These are phyloP conservation scores for Boletus rubropictus DNA, from an alignment of 768 basidiomycete species.

Conservation along the genomic window DNA sequence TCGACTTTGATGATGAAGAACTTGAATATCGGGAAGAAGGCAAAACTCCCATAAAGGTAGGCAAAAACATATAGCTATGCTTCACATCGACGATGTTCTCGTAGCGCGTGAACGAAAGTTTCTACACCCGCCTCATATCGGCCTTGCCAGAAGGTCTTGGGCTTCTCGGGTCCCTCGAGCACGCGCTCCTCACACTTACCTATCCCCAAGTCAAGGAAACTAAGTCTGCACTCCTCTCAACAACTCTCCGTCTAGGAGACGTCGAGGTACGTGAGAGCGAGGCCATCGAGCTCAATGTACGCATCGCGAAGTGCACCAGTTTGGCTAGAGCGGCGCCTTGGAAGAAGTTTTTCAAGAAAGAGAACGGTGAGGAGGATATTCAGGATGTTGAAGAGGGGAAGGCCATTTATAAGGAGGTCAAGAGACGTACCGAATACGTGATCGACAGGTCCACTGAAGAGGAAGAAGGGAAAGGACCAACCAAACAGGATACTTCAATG, in stretches of 20 bases:
- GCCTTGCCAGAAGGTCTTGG: conserved; percentile 30
- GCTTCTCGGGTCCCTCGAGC: conserved; percentile 28
- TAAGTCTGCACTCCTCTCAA: conserved; percentile 61
- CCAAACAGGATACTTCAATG: conserved; percentile 13
- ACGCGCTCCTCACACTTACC: conserved; percentile 23
- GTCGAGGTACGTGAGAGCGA: conserved; percentile 58
- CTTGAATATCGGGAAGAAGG: conserved; percentile 56
- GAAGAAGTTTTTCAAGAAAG: conserved; percentile 51
- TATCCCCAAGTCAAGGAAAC: conserved; percentile 59
- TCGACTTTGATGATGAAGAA: conserved; percentile 81
- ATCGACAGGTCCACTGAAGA: conserved; percentile 43
- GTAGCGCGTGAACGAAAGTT: conserved; percentile 70
- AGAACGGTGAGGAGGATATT: conserved; percentile 24
- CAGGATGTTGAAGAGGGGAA: conserved; percentile 26
- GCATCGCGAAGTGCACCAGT: conserved; percentile 76
- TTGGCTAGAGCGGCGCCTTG: conserved; percentile 62
- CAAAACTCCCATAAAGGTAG: conserved; percentile 74
- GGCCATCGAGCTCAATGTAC: conserved; percentile 68
- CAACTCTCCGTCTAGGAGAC: conserved; percentile 75
- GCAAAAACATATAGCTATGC: not conserved
- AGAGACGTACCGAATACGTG: conserved; percentile 49
- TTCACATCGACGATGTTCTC: not conserved
- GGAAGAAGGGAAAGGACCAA: conserved; percentile 22
- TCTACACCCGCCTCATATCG: conserved; percentile 48
- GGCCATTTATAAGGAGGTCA: conserved; percentile 36